phyloP scores from a whole-genome alignment of 192 early-diverging fungal species.

The Coemansia sp. region DNA sequence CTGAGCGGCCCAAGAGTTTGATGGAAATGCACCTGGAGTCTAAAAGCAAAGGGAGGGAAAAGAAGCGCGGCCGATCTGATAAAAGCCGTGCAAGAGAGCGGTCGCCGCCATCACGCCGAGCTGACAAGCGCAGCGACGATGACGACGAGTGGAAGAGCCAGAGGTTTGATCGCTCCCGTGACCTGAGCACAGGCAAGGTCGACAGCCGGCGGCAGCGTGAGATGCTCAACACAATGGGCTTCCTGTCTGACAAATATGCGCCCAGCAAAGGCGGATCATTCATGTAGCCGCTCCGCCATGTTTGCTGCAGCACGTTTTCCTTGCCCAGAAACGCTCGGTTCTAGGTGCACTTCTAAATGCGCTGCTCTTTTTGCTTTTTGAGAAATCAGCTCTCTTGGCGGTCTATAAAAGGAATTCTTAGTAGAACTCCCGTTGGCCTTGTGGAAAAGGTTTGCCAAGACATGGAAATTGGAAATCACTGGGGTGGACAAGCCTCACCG shows the following conservation, averaged over 20 bases:
- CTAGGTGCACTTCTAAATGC: not conserved
- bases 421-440: not conserved
- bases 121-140: not conserved
- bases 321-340: not conserved
- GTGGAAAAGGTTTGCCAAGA: not conserved
- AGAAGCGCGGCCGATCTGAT: not conserved
- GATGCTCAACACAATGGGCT: slow-evolving; percentile 28
- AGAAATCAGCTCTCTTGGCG: not conserved
- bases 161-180: slow-evolving; percentile 27
- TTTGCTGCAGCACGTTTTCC: not conserved
- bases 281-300: slow-evolving; percentile 7
- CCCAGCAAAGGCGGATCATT: slow-evolving; percentile 33
- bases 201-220: slow-evolving; percentile 18
- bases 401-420: not conserved
- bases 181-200: slow-evolving; percentile 15
- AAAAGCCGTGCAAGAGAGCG: not conserved
- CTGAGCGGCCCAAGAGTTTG: slow-evolving; percentile 42
- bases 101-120: not conserved
- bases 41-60: slow-evolving; percentile 5
- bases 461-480: not conserved
- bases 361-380: not conserved
- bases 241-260: slow-evolving; percentile 32
- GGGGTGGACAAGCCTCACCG: no score
- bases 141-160: slow-evolving; percentile 24
- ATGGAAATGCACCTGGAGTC: slow-evolving; percentile 42